Conservation (phyloP, 805 yeast species). For the Cyberlindnera mississippiensis region DNA sequence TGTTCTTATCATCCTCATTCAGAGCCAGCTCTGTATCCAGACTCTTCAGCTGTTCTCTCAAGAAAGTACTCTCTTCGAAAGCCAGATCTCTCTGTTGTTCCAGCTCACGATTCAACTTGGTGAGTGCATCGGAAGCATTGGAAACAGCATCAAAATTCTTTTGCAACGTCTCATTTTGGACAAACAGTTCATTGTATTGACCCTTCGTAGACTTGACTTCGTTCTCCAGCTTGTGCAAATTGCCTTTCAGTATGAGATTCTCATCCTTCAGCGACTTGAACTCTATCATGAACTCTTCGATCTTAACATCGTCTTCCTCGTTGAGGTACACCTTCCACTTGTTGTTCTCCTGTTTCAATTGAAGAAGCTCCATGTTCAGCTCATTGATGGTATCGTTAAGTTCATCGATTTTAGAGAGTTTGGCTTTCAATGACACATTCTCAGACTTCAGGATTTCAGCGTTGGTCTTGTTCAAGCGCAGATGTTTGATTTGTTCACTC, state of each 20-base stretch:
- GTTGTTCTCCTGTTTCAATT: slow-evolving; percentile 43
- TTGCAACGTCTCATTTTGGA: slow-evolving; percentile 34
- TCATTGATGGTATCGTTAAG: slow-evolving; percentile 44
- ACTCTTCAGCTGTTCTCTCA: slow-evolving; percentile 52
- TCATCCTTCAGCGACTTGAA: slow-evolving; percentile 40
- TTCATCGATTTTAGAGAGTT: slow-evolving; percentile 36
- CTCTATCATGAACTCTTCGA: slow-evolving; percentile 36
- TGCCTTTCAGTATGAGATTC: slow-evolving; percentile 33
- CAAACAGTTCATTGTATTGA: slow-evolving; percentile 32
- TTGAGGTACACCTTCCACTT: slow-evolving; percentile 42
- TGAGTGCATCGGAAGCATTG: slow-evolving; percentile 26
- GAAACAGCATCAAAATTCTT: slow-evolving; percentile 28
- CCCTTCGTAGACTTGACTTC: slow-evolving; percentile 28
- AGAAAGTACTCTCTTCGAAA: slow-evolving; percentile 53
- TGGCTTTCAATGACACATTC: slow-evolving; percentile 38
- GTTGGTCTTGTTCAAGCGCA: slow-evolving; percentile 43
- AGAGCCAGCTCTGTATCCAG: slow-evolving; percentile 34
- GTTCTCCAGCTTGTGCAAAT: slow-evolving; percentile 25
- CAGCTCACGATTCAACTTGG: slow-evolving; percentile 37
- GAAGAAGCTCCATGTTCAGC: slow-evolving; percentile 46
- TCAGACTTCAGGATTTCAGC: slow-evolving; percentile 55
- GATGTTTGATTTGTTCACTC: slow-evolving; percentile 45
- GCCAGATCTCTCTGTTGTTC: slow-evolving; percentile 51
- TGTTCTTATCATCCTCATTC: slow-evolving; percentile 21
- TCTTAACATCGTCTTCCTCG: slow-evolving; percentile 28